These are phyloP conservation scores for Globisporangium cederbergense DNA, from an alignment of 352 stramenopile genomes.

Conservation along the genomic window DNA sequence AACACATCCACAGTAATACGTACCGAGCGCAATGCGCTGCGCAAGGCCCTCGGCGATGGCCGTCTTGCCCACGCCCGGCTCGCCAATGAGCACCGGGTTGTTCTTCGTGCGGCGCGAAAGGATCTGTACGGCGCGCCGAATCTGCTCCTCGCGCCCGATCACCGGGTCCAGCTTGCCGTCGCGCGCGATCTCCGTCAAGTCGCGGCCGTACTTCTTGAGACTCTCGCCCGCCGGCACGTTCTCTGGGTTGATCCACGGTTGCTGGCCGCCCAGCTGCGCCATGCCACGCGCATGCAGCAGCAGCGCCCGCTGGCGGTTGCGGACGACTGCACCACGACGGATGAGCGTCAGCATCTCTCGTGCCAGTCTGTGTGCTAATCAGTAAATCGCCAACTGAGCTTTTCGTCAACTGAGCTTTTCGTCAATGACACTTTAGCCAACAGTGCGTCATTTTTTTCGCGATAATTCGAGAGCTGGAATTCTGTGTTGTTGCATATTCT, in stretches of 20 bases:
- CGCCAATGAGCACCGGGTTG: conserved; percentile 95
- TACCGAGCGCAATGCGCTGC: conserved; percentile 86
- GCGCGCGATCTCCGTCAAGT: conserved; percentile 91
- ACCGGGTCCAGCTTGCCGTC: conserved; percentile 97
- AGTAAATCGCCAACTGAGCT: neutral
- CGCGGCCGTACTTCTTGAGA: conserved; percentile 93
- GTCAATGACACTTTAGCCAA: too few species aligned
- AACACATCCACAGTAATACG: neutral
- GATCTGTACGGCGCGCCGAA: conserved; percentile 94
- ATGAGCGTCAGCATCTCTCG: neutral
- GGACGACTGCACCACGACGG: neutral
- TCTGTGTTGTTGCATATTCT: too few species aligned
- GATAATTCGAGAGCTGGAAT: too few species aligned
- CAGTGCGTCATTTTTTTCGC: too few species aligned
- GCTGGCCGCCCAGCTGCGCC: conserved; percentile 16
- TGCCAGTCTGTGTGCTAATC: neutral
- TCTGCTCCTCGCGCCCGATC: conserved; percentile 97
- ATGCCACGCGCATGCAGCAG: neutral
- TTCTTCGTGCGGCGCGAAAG: conserved; percentile 97
- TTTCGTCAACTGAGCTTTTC: neutral
- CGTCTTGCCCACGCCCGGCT: conserved; percentile 97
- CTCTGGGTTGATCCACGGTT: conserved; percentile 75
- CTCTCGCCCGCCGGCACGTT: conserved; percentile 79
- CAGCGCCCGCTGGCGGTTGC: neutral
- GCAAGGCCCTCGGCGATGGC: conserved; percentile 95